A percentile compares a stretch with the other conserved stretches of the same genome.
phyloP scores from a whole-genome alignment of 2,329 filamentous ascomycete species.

The Claviceps paspali region DNA sequence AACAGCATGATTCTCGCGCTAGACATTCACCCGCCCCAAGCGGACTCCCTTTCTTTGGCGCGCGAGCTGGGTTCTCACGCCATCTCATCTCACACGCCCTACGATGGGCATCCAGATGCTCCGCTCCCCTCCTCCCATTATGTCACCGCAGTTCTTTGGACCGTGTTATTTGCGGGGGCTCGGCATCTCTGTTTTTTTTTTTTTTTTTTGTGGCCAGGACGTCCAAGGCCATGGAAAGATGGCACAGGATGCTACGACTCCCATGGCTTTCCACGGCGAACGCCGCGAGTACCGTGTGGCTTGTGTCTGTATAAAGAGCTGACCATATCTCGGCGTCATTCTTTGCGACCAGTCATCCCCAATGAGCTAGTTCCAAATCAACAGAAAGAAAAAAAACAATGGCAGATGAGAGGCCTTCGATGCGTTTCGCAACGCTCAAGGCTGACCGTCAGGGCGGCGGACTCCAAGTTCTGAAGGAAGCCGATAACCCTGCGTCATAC shows the following conservation, averaged over 20 bases:
- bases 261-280: not conserved
- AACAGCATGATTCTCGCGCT: no score
- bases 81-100: not conserved
- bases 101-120: not conserved
- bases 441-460: constrained; percentile 12
- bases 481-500: constrained; percentile 20
- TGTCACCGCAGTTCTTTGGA: not conserved
- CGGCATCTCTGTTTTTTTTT: not conserved
- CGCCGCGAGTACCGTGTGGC: not conserved
- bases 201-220: not conserved
- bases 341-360: not conserved
- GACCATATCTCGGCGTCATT: not conserved
- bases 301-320: not conserved
- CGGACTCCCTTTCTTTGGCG: not conserved
- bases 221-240: not conserved
- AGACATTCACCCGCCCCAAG: not conserved
- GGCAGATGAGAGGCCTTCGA: no score
- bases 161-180: not conserved
- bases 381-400: not conserved
- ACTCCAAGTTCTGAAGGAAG: constrained; percentile 20
- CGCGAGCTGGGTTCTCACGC: not conserved
- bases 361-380: not conserved
- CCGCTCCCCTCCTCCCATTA: not conserved
- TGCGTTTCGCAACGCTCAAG: not conserved
- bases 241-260: not conserved